Conservation (phyloP, 148 eudicot species). For the Amaranthus palmeri region DNA sequence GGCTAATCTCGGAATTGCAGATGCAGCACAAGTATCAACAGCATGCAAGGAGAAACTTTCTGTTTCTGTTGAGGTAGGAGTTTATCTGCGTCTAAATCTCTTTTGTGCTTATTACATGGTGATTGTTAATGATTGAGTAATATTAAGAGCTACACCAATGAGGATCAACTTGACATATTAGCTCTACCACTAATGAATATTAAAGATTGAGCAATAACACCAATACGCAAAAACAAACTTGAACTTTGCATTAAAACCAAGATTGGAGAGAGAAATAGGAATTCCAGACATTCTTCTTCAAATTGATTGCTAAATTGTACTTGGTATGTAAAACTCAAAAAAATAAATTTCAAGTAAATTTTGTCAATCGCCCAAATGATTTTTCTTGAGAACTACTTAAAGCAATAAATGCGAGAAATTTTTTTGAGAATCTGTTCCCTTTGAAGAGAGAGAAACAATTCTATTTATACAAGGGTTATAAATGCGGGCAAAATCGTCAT, state of each 20-base stretch:
- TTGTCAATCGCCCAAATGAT: too few species aligned
- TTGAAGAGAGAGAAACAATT: too few species aligned
- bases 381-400: too few species aligned
- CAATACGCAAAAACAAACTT: neutral
- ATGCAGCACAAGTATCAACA: slow-evolving; percentile 5
- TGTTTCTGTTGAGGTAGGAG: slow-evolving; percentile 26
- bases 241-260: neutral
- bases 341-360: too few species aligned
- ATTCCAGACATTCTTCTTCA: neutral
- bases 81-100: neutral
- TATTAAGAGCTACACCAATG: neutral
- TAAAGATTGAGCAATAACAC: too few species aligned
- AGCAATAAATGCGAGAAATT: too few species aligned
- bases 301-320: neutral
- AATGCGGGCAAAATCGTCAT: too few species aligned
- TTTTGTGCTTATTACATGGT: neutral
- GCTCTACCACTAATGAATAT: too few species aligned
- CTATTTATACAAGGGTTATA: too few species aligned
- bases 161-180: neutral
- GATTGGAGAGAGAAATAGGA: neutral
- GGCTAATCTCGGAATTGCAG: slow-evolving; percentile 6
- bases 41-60: slow-evolving; percentile 13
- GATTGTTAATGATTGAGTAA: neutral
- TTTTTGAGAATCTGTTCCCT: too few species aligned
- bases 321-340: too few species aligned